phyloP scores from a whole-genome alignment of 306 rosid genomes.

The Carpinus viminea region DNA sequence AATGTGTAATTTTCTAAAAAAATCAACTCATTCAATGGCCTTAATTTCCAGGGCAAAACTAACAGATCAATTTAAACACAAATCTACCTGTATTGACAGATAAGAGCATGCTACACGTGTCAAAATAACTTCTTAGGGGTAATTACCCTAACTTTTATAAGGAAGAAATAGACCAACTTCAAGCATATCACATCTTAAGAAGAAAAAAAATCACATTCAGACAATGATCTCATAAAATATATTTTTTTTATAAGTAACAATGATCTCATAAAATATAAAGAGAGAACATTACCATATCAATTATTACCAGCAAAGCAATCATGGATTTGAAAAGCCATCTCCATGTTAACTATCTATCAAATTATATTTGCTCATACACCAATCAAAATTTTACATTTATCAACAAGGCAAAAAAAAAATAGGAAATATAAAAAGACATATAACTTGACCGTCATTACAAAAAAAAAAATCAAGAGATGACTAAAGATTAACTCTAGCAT shows the following conservation, averaged over 20 bases:
- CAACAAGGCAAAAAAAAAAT: too few species aligned
- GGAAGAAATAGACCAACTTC: not conserved
- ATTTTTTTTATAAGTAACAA: too few species aligned
- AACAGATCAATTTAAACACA: not conserved
- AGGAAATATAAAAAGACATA: not conserved
- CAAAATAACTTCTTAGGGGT: not conserved
- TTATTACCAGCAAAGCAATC: too few species aligned
- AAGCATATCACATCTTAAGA: not conserved
- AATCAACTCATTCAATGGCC: not conserved
- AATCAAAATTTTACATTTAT: too few species aligned
- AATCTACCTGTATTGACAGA: not conserved
- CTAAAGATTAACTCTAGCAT: not conserved
- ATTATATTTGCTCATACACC: too few species aligned
- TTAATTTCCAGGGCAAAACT: not conserved
- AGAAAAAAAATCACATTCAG: too few species aligned
- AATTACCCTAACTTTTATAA: not conserved
- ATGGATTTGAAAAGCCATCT: too few species aligned
- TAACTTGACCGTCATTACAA: not conserved
- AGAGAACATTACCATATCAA: too few species aligned
- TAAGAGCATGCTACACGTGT: not conserved
- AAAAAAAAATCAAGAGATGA: not conserved
- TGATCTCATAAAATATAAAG: too few species aligned
- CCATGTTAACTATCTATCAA: too few species aligned
- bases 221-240: too few species aligned
- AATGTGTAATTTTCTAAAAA: not conserved